Percentiles rank a stretch among this genome's conserved stretches.
phyloP scores from a whole-genome alignment of 2,329 filamentous ascomycete genomes.

The Hypoxylon sp. region DNA sequence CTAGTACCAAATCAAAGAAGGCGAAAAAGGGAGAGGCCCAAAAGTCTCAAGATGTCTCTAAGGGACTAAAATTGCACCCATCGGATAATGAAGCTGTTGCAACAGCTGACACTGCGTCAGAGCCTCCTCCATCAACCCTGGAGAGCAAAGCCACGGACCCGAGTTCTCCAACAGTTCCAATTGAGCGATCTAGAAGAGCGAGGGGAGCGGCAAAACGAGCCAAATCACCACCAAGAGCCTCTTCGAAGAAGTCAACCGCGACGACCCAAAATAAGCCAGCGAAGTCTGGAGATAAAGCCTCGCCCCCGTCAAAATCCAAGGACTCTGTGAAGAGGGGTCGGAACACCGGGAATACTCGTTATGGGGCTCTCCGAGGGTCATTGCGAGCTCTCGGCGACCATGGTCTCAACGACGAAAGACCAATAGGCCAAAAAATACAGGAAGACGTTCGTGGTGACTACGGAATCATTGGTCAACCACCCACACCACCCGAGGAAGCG shows the following conservation, averaged over 20 bases:
- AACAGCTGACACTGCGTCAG: not conserved
- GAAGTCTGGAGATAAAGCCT: not conserved
- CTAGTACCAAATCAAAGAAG: not conserved
- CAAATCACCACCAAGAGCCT: slow-evolving; percentile 4
- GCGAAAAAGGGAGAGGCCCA: not conserved
- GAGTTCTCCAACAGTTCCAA: not conserved
- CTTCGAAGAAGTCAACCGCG: not conserved
- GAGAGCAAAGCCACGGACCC: not conserved
- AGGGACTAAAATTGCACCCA: not conserved
- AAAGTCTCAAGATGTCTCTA: not conserved
- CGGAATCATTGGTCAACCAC: slow-evolving; percentile 26
- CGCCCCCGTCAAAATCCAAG: not conserved
- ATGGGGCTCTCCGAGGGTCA: not conserved
- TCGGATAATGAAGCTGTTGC: not conserved
- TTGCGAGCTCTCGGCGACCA: not conserved
- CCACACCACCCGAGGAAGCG: slow-evolving; percentile 1
- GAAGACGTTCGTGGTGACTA: slow-evolving; percentile 17
- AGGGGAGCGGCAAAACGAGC: not conserved
- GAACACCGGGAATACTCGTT: not conserved
- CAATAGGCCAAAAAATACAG: not conserved
- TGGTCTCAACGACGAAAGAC: not conserved
- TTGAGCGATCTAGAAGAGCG: not conserved
- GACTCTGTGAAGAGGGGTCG: not conserved
- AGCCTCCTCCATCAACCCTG: not conserved
- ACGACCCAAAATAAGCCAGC: not conserved